Base-by-base conservation (phyloP, 176 grass and related monocot genomes). In the Zoysia japonica region DNA sequence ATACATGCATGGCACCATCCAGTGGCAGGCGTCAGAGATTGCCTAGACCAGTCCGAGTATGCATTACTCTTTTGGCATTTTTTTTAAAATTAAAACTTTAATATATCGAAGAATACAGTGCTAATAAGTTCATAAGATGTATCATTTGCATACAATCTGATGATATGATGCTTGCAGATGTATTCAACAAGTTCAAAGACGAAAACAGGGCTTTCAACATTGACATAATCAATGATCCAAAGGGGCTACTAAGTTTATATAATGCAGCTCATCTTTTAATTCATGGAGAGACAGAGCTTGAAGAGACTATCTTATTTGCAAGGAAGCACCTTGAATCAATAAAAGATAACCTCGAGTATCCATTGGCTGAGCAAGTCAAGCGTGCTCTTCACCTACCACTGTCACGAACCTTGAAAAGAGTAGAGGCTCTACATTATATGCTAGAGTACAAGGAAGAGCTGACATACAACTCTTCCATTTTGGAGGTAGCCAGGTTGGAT, bases 401-500 rank as follows among this genome's bases (percentile, higher is more conserved):
- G 0, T 65, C 71, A 70, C 70, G 72, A 20, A 71, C 56, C 2
- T 40, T 62, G 3, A 69, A 70, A 1, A 77, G 79, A 20, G 20
- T 35, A 37, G 85, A 82, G 4, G 8, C 39, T 3, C 4, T 71
- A 62, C 38, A 11, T 12, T 82, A 55, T 47, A 82, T 87, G 3
- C 3, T 0, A 6, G 79, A 82, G 16, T 87, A 71, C 12, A 39
- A 7, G 6, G 7, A 71, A 7, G 56, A 87, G 42, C 15, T 71
- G 40, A 11, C 17, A 47, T 51, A 82, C 20, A 77, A 38, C 17
- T 20, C 2, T 7, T 3, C 9, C 8, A 36, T 87, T 47, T 9
- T 77, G 41, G 85, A 87, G 79, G 47, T 82, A 46, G 85, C 73
- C 14, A 87, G 72, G 67, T 20, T 78, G 2, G 84, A 80, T 59